These are phyloP conservation scores for Galeopsis tetrahit DNA, from an alignment of 257 asterid genomes.

Conservation along the genomic window DNA sequence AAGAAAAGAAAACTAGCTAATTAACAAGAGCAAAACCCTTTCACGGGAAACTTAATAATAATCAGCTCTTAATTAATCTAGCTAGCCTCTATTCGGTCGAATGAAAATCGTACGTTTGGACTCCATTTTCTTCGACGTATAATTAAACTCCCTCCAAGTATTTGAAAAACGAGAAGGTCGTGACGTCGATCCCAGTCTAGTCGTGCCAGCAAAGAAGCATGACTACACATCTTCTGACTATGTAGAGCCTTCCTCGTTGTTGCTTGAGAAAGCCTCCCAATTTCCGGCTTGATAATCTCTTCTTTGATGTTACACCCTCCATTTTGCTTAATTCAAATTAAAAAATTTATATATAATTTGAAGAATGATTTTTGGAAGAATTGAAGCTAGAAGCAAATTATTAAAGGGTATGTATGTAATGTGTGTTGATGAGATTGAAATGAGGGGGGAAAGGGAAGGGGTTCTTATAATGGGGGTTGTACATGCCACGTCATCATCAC, in stretches of 20 bases:
- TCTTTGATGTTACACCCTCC: constrained; percentile 39
- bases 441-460: constrained; percentile 38
- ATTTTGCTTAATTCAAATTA: neutral
- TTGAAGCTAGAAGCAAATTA: neutral
- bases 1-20: neutral
- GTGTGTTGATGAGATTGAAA: constrained; percentile 20
- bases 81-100: neutral
- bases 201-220: constrained; percentile 90
- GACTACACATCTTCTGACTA: constrained; percentile 72
- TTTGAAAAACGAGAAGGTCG: neutral
- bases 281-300: constrained; percentile 52
- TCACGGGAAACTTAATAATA: neutral
- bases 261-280: constrained; percentile 65
- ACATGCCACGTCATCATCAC: constrained; percentile 39
- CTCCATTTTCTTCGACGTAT: neutral
- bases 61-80: neutral
- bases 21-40: constrained; percentile 6
- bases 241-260: constrained; percentile 74
- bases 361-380: constrained; percentile 7
- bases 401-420: neutral
- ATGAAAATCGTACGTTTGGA: neutral
- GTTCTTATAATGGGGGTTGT: constrained; percentile 42
- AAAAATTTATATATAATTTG: too few species aligned
- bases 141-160: too few species aligned
- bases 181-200: constrained; percentile 7